phyloP scores from a whole-genome alignment of 2,329 filamentous ascomycete genomes.

The Chrysoporthe puriensis region DNA sequence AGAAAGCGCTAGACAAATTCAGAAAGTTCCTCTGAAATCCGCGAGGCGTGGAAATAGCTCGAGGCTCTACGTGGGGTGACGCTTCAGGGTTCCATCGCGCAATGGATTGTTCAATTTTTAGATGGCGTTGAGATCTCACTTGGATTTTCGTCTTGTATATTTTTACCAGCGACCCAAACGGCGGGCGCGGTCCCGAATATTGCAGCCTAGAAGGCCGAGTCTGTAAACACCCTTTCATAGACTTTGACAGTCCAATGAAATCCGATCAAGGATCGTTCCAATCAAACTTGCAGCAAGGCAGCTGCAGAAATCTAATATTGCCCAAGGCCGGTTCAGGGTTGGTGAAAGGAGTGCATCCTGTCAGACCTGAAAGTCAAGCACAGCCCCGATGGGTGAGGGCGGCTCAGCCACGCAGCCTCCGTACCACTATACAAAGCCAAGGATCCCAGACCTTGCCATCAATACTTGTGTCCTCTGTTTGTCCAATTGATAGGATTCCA shows the following conservation, averaged over 20 bases:
- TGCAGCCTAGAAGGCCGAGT: neutral
- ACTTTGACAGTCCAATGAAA: neutral
- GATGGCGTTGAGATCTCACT: neutral
- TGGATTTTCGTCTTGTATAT: neutral
- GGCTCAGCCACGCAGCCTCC: constrained; percentile 1
- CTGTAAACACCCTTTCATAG: neutral
- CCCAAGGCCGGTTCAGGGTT: neutral
- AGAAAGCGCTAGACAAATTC: constrained; percentile 14
- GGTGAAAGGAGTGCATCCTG: neutral
- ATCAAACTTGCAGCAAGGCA: neutral
- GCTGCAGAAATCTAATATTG: neutral
- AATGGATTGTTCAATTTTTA: neutral
- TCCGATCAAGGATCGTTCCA: neutral
- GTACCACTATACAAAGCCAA: constrained; percentile 3
- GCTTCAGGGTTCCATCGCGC: neutral
- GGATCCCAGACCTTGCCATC: neutral
- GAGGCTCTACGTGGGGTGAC: neutral
- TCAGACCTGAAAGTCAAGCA: neutral
- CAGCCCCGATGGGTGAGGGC: neutral
- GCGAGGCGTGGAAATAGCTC: no score
- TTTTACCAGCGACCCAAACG: neutral
- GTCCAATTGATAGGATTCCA: neutral
- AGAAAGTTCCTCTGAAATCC: constrained; percentile 10
- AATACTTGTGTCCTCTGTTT: neutral
- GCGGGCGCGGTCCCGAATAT: neutral